These are phyloP conservation scores for Mortierella alpina DNA, from an alignment of 192 early-diverging fungal genomes.

Conservation along the genomic window DNA sequence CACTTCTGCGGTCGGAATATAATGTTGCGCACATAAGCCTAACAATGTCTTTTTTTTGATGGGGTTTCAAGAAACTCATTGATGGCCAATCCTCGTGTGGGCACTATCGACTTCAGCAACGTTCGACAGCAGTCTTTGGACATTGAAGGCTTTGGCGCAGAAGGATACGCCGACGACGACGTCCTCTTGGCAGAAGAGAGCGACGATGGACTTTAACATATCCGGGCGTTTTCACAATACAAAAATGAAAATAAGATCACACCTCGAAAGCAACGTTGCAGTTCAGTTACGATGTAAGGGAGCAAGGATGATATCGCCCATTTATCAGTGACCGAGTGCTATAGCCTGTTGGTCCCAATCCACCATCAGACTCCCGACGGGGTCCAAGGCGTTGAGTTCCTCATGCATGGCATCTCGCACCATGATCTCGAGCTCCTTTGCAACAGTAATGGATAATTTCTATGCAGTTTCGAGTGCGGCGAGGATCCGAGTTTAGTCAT, in stretches of 20 bases:
- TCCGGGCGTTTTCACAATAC: background rate
- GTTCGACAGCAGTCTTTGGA: conserved; percentile 34
- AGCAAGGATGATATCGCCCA: background rate
- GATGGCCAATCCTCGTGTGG: conserved; percentile 43
- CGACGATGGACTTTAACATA: conserved; percentile 28
- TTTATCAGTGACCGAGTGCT: conserved; percentile 4
- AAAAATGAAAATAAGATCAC: background rate
- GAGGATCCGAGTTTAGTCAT: background rate
- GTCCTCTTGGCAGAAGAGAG: conserved; percentile 25
- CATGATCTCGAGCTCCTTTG: conserved; percentile 20
- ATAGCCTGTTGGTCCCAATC: conserved; percentile 23
- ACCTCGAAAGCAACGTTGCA: background rate
- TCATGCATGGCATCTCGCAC: conserved; percentile 20
- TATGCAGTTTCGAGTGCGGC: background rate
- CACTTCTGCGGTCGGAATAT: background rate
- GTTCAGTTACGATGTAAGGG: background rate
- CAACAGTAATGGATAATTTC: conserved; percentile 15
- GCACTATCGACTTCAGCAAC: conserved; percentile 37
- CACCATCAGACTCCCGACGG: background rate
- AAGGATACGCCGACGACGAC: conserved; percentile 32
- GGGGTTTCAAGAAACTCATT: conserved; percentile 28
- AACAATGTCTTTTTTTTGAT: background rate
- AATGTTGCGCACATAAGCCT: too few relatives aligned
- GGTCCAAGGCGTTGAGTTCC: conserved; percentile 19
- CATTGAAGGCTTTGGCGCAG: conserved; percentile 32